Conservation (phyloP, 2,329 filamentous ascomycete species). For the Neopestalotiopsis sp. region DNA sequence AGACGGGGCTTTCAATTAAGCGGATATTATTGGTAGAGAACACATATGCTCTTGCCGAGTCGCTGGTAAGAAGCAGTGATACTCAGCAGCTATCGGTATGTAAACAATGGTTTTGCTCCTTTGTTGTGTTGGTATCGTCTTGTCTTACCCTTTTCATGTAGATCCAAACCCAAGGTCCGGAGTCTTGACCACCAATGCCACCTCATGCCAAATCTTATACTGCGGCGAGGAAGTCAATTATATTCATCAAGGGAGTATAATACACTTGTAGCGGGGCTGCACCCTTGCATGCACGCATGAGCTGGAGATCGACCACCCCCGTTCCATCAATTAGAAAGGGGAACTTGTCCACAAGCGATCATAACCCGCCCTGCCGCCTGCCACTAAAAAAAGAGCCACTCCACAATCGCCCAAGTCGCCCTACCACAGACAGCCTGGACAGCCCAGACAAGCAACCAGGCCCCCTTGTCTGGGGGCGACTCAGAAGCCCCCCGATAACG, state of each 20-base stretch:
- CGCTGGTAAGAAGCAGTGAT: too few species aligned
- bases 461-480: slow-evolving; percentile 1
- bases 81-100: too few species aligned
- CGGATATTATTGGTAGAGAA: not conserved
- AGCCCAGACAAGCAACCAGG: not conserved
- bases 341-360: slow-evolving; percentile 13
- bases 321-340: slow-evolving; percentile 11
- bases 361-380: too few species aligned
- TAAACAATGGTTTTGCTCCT: too few species aligned
- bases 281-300: not conserved
- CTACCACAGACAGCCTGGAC: too few species aligned
- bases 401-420: too few species aligned
- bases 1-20: too few species aligned
- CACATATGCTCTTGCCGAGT: not conserved
- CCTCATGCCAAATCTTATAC: not conserved
- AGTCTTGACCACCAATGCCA: not conserved
- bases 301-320: not conserved
- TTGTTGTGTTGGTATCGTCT: not conserved
- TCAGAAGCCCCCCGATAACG: slow-evolving; percentile 5
- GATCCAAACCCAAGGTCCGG: not conserved
- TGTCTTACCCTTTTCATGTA: not conserved
- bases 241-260: not conserved
- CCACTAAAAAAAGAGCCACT: not conserved
- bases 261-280: not conserved
- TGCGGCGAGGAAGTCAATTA: not conserved